Evolutionary conservation across 352 stramenopile genomes (phyloP).

Genomic region (Blastocystis sp.): DNA sequence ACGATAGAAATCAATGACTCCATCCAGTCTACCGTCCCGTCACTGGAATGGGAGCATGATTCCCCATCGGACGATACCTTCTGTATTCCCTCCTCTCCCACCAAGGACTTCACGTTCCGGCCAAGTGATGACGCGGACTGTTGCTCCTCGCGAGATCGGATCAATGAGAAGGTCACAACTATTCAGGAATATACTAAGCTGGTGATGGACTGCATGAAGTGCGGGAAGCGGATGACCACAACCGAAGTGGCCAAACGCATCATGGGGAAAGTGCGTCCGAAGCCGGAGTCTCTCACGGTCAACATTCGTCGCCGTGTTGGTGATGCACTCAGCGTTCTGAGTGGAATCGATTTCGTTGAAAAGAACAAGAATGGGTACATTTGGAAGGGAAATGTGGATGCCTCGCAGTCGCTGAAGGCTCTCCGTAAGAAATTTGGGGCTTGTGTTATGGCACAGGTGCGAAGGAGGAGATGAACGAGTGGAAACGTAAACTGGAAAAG

Average conservation of each 20-base stretch:
- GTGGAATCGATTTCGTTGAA: background rate
- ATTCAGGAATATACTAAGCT: conserved; percentile 38
- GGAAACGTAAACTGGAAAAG: background rate
- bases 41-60: too few relatives aligned
- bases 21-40: too few relatives aligned
- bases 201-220: conserved; percentile 40
- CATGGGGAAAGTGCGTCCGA: background rate
- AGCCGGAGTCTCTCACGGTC: background rate
- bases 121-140: too few relatives aligned
- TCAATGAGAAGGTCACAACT: background rate
- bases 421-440: too few relatives aligned
- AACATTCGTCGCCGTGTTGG: conserved; percentile 28
- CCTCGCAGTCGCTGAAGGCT: too few relatives aligned
- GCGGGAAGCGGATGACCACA: conserved; percentile 14
- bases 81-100: too few relatives aligned
- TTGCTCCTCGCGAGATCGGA: too few relatives aligned
- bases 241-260: conserved; percentile 20
- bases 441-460: background rate
- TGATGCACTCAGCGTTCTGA: conserved; percentile 29
- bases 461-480: background rate
- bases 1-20: too few relatives aligned
- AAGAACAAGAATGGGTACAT: background rate
- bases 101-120: too few relatives aligned
- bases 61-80: too few relatives aligned
- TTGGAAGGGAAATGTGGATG: background rate